Evolutionary conservation across 148 eudicot species (phyloP), one percentile per base, ranked within the genome.

Genomic region (Rheum nobile): DNA sequence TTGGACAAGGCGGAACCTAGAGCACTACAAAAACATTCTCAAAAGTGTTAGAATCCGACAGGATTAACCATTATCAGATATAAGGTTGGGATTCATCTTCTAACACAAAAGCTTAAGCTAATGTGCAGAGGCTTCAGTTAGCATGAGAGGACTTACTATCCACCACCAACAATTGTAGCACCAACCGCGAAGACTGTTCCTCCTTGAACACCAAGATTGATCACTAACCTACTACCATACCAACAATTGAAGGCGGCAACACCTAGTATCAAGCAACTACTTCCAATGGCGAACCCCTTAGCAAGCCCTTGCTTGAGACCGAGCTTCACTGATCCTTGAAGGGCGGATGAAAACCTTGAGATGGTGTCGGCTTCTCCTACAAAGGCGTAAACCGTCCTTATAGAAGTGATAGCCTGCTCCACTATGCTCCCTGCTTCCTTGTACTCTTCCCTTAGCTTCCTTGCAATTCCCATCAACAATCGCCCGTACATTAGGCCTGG

Each of bases 221-320:
- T 77, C 43, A 79, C 82, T 44, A 79, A n/a, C 42, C 78, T 74
- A 47, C 82, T 82, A 6, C 85, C 85, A 71, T 74, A 77, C 81
- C 78, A 82, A 42, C 70, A 74, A 67, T 79, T 61, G 65, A 77
- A 79, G 19, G 80, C 77, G 70, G 80, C 77, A 11, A 82, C 73
- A 3, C 75, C 80, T 34, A 79, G 72, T 1, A 69, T 65, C 3
- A 82, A 34, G 21, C 78, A 80, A 41, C 72, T 79, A 55, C 85
- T 77, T 17, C 85, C 85, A n/a, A 82, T 54, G 14, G 80, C 85
- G n/a, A 82, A 39, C 4, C 82, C 85, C 46, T 82, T 82, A 34
- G 76, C 82, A 46, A 82, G 67, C 0, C 85, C 85, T 65, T 82
- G 85, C 42, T 67, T 71, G 10, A 79, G 63, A 17, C 85, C 85